phyloP scores from a whole-genome alignment of 495 filamentous ascomycete genomes.

The Hypomontagnella submonticulosa region DNA sequence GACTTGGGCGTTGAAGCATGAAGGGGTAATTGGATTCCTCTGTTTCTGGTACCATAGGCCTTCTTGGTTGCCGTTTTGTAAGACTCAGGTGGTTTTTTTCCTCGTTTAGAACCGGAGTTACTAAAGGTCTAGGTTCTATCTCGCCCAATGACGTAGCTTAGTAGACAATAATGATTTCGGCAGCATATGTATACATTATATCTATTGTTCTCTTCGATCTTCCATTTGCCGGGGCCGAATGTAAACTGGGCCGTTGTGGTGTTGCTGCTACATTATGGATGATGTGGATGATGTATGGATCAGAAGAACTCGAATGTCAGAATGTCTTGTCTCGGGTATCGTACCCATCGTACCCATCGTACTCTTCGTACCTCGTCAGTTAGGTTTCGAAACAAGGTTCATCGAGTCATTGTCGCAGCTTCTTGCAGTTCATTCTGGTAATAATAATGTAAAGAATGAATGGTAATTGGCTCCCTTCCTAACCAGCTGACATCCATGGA shows the following conservation, averaged over 20 bases:
- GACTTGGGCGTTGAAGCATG: constrained; percentile 36
- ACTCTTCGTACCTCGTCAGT: no score
- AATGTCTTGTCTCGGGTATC: constrained; percentile 16
- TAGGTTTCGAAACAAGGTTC: background rate
- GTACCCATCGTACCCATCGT: background rate
- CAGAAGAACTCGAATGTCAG: background rate
- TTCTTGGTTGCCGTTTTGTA: constrained; percentile 7
- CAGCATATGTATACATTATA: constrained; percentile 7
- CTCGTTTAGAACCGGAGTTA: constrained; percentile 24
- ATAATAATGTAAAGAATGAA: constrained; percentile 15
- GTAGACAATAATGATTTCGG: constrained; percentile 24
- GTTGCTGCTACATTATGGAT: constrained; percentile 20
- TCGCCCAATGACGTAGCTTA: constrained; percentile 42
- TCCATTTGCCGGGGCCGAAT: constrained; percentile 25
- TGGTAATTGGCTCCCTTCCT: constrained; percentile 19
- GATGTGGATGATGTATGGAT: background rate
- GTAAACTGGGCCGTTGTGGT: constrained; percentile 19
- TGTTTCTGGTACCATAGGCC: constrained; percentile 1
- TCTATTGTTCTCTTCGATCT: constrained; percentile 8
- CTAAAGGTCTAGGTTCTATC: constrained; percentile 6
- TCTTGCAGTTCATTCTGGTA: constrained; percentile 1
- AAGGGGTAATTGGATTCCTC: constrained; percentile 2
- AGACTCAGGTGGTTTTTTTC: constrained; percentile 2
- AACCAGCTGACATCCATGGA: constrained; percentile 39
- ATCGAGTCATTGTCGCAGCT: constrained; percentile 25